phyloP scores from a whole-genome alignment of 2,329 filamentous ascomycete species.

The Aspergillus felis region DNA sequence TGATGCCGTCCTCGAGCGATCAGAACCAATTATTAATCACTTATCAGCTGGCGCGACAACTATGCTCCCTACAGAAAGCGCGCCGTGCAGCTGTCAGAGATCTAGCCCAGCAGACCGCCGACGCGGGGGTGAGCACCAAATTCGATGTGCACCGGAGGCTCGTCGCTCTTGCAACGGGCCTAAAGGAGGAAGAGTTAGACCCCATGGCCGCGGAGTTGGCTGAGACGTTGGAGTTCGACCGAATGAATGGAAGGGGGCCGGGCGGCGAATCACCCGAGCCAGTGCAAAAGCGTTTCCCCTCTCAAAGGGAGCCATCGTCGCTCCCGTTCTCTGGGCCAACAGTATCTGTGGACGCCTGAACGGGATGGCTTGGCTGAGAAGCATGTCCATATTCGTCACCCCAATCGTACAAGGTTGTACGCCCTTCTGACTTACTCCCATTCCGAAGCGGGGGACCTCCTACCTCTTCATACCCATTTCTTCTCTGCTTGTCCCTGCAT shows the following conservation, averaged over 20 bases:
- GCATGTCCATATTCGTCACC: neutral
- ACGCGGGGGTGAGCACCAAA: conserved; percentile 44
- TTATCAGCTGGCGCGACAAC: conserved; percentile 29
- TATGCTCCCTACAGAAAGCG: conserved; percentile 31
- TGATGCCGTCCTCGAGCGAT: conserved; percentile 16
- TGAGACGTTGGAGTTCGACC: conserved; percentile 43
- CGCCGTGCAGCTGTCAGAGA: conserved; percentile 37
- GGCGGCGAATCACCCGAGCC: conserved; percentile 26
- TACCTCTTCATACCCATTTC: neutral
- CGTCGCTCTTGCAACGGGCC: conserved; percentile 44
- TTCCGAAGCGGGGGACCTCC: neutral
- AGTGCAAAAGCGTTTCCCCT: conserved; percentile 20
- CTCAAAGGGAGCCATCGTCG: conserved; percentile 21
- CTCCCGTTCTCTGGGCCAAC: conserved; percentile 23
- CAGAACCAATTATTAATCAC: conserved; percentile 28
- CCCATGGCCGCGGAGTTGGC: conserved; percentile 45
- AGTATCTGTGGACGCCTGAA: conserved; percentile 32
- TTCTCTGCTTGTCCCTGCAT: neutral
- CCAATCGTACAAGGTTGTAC: neutral
- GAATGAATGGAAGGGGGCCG: conserved; percentile 34
- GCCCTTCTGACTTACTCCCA: neutral
- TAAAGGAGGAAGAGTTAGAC: conserved; percentile 46
- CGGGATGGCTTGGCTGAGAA: neutral
- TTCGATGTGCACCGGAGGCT: conserved; percentile 46
- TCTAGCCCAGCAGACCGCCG: conserved; percentile 41